phyloP scores from a whole-genome alignment of 83 land plant genomes.

The Picea engelmannii region DNA sequence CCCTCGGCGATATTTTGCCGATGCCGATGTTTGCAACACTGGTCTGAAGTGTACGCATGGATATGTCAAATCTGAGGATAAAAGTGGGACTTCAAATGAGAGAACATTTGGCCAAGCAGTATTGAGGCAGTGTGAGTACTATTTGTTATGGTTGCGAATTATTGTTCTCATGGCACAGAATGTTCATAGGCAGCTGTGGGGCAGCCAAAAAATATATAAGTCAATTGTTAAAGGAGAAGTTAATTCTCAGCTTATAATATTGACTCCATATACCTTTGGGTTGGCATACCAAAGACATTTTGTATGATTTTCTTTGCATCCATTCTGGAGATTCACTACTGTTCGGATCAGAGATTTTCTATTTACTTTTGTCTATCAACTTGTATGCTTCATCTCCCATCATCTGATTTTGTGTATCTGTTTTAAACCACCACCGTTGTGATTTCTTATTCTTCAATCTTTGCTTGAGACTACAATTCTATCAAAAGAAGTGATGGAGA shows the following conservation, averaged over 20 bases:
- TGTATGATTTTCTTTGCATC: not conserved
- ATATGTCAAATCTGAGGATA: too few relatives aligned
- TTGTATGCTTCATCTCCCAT: not conserved
- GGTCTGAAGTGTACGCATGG: not conserved
- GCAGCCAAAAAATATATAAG: not conserved
- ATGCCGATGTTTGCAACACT: too few relatives aligned
- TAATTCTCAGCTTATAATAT: not conserved
- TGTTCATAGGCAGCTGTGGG: not conserved
- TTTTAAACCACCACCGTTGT: not conserved
- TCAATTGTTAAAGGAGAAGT: not conserved
- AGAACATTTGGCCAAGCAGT: not conserved
- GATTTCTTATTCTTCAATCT: too few relatives aligned
- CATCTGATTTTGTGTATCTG: not conserved
- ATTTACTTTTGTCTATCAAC: too few relatives aligned
- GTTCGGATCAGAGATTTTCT: not conserved
- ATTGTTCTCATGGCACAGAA: not conserved
- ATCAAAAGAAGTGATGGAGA: not conserved
- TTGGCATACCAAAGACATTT: not conserved
- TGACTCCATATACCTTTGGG: not conserved
- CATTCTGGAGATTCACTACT: slow-evolving; percentile 3
- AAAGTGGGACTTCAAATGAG: too few relatives aligned
- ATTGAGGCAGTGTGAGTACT: not conserved
- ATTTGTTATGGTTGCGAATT: not conserved
- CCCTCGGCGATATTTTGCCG: too few relatives aligned
- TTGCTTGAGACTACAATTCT: not conserved